Conservation (phyloP, 148 eudicot species). For the Rhododendron williamsianum region DNA sequence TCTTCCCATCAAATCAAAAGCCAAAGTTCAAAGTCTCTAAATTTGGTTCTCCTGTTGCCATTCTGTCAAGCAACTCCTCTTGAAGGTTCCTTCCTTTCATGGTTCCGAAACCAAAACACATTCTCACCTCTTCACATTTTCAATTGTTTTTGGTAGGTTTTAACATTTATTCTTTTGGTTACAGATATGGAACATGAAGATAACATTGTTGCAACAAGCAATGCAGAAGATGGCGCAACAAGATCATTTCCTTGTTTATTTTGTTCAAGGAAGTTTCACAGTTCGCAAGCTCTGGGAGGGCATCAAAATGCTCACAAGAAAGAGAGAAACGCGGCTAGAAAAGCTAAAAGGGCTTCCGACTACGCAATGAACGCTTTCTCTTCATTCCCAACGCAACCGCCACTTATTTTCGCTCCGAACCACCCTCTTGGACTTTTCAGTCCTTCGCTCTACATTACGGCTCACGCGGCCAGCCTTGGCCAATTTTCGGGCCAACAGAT, state of each 20-base stretch:
- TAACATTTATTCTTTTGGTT: too few species aligned
- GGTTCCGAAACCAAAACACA: neutral
- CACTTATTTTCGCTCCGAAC: slow-evolving; percentile 28
- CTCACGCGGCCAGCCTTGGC: slow-evolving; percentile 41
- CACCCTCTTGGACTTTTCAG: slow-evolving; percentile 39
- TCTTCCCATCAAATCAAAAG: neutral
- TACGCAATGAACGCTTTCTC: slow-evolving; percentile 12
- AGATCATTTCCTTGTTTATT: slow-evolving; percentile 72
- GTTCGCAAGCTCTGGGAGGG: slow-evolving; percentile 95
- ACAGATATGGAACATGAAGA: slow-evolving; percentile 43
- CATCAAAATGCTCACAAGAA: slow-evolving; percentile 98
- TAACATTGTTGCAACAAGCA: neutral
- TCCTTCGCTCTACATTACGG: slow-evolving; percentile 46
- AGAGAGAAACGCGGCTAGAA: slow-evolving; percentile 72
- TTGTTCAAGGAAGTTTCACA: slow-evolving; percentile 84
- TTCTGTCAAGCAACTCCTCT: neutral
- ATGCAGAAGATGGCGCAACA: slow-evolving; percentile 15
- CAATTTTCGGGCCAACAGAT: slow-evolving; percentile 29
- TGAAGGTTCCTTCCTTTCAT: slow-evolving; percentile 2
- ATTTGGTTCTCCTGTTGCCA: slow-evolving; percentile 9
- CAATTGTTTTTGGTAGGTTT: neutral
- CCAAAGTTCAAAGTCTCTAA: neutral
- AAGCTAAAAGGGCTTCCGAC: slow-evolving; percentile 34
- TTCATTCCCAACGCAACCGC: slow-evolving; percentile 16
- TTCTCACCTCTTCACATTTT: neutral